phyloP scores from a whole-genome alignment of 129 eudicot species.

The Saposhnikovia divaricata region DNA sequence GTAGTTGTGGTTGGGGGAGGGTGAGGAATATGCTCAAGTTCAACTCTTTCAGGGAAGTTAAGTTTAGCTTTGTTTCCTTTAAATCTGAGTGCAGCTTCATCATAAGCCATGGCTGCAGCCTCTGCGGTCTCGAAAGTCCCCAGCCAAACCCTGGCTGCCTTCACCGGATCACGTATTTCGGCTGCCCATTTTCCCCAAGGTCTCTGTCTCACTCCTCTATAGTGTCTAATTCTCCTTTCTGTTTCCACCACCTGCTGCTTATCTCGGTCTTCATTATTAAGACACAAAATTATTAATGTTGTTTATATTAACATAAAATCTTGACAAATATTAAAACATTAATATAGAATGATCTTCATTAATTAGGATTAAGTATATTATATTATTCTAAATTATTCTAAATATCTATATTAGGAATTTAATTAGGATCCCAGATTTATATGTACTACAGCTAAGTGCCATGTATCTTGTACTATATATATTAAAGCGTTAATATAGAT shows the following conservation, averaged over 20 bases:
- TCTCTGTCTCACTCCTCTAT: constrained; percentile 86
- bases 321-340: too few relatives aligned
- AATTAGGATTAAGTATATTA: too few relatives aligned
- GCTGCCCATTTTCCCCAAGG: constrained; percentile 99
- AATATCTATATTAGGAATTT: too few relatives aligned
- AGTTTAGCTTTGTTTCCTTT: constrained; percentile 93
- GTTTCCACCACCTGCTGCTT: neutral
- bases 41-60: constrained; percentile 80
- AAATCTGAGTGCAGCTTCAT: constrained; percentile 76
- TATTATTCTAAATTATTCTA: too few relatives aligned
- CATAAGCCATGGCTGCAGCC: constrained; percentile 85
- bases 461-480: too few relatives aligned
- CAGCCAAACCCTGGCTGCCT: constrained; percentile 84
- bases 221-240: constrained; percentile 41
- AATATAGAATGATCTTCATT: too few relatives aligned
- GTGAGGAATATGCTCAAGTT: constrained; percentile 11
- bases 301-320: too few relatives aligned
- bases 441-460: too few relatives aligned
- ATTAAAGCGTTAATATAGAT: too few relatives aligned
- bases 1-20: neutral
- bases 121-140: constrained; percentile 87
- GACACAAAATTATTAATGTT: too few relatives aligned
- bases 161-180: constrained; percentile 74
- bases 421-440: too few relatives aligned
- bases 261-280: neutral